phyloP scores from a whole-genome alignment of 352 stramenopile species.

The Phytophthora pisi region DNA sequence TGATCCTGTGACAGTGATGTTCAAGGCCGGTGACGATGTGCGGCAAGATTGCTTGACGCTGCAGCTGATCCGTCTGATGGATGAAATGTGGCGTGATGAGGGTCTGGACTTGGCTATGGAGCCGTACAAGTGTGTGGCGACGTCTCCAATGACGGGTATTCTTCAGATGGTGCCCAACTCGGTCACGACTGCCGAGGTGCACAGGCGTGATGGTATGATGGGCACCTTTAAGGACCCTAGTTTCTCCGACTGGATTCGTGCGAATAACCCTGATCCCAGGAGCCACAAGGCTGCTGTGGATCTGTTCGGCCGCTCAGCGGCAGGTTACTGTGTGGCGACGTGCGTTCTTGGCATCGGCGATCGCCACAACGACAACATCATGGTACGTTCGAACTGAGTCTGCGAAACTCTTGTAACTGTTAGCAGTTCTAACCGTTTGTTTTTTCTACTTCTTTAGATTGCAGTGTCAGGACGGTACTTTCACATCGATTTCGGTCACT shows the following conservation, averaged over 20 bases:
- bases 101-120: conserved; percentile 90
- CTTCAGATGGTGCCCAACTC: conserved; percentile 91
- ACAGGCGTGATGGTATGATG: conserved; percentile 78
- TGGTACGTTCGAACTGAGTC: conserved; percentile 58
- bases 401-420: no score
- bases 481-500: conserved; percentile 88
- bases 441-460: conserved; percentile 45
- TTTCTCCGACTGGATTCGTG: conserved; percentile 81
- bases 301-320: conserved; percentile 86
- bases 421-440: neutral
- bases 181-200: conserved; percentile 90
- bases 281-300: conserved; percentile 64
- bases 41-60: conserved; percentile 94
- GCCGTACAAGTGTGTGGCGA: conserved; percentile 90
- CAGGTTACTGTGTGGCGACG: conserved; percentile 93
- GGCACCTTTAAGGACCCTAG: conserved; percentile 79
- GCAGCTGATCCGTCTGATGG: conserved; percentile 92
- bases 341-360: conserved; percentile 95
- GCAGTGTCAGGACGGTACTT: conserved; percentile 75
- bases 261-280: conserved; percentile 71
- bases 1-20: conserved; percentile 84
- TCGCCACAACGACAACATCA: conserved; percentile 96
- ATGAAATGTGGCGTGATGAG: conserved; percentile 91
- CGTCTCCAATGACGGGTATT: conserved; percentile 89
- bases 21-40: conserved; percentile 95